Evolutionary conservation across 805 yeast genomes (phyloP).

Genomic region (Barnettozyma vustinii): DNA sequence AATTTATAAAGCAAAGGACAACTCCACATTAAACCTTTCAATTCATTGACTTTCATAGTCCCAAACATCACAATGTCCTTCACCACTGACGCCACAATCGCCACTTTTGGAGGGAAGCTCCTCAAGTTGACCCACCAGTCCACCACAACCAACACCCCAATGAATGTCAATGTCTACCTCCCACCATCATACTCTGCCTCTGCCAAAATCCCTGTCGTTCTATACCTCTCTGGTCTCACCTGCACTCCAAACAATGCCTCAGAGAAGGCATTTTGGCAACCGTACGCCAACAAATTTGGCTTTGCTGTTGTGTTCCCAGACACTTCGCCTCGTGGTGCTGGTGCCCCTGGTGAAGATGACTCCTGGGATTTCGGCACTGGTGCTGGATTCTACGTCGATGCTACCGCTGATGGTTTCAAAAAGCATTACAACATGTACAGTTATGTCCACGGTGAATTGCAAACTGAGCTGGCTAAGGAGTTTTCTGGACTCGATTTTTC

Average conservation of each 20-base stretch:
- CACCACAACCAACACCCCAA: constrained; percentile 52
- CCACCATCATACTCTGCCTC: constrained; percentile 46
- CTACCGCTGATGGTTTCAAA: constrained; percentile 67
- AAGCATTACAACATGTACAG: constrained; percentile 81
- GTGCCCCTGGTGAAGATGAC: constrained; percentile 73
- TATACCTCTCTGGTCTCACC: constrained; percentile 84
- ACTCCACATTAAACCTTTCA: too few relatives aligned
- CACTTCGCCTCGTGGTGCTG: constrained; percentile 90
- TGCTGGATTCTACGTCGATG: constrained; percentile 91
- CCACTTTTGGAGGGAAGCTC: constrained; percentile 69
- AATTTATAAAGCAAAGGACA: too few relatives aligned
- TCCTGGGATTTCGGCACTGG: constrained; percentile 90
- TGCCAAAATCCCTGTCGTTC: constrained; percentile 58
- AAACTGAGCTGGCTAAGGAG: constrained; percentile 35
- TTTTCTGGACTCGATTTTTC: constrained; percentile 49
- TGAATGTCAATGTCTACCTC: constrained; percentile 81
- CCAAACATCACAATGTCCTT: constrained; percentile 12
- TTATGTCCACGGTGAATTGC: constrained; percentile 71
- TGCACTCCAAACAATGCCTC: constrained; percentile 92
- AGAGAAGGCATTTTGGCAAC: constrained; percentile 86
- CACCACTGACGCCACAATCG: constrained; percentile 23
- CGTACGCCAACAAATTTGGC: constrained; percentile 73
- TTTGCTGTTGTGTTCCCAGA: constrained; percentile 92
- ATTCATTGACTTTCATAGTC: too few relatives aligned
- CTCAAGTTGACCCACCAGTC: constrained; percentile 76